Evolutionary conservation across 805 yeast genomes (phyloP), one percentile per base, ranked within the genome.

Genomic region (Diddensiella santjacobensis): DNA sequence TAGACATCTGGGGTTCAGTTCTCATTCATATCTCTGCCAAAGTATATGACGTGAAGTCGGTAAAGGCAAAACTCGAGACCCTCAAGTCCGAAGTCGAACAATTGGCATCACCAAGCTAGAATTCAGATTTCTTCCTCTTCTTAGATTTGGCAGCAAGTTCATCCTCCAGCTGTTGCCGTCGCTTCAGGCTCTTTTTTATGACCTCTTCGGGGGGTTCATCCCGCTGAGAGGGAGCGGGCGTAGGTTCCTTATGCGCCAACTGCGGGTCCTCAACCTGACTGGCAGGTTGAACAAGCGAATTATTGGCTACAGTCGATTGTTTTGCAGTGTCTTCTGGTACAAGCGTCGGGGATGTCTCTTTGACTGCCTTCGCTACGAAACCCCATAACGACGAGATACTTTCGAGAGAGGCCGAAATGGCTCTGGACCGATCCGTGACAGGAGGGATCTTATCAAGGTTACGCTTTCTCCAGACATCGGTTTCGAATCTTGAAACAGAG

Each of bases 1-100:
- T 71, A 3, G 65, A 63, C 2, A 78, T 78, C 56, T 84, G 90
- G 90, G 50, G 63, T 2, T 61, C 65, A 2, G 66, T 77, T 0
- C 61, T 83, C 49, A 38, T 51, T 11, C 20, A 42, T 22, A 33
- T 44, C 8, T 35, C 38, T 35, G 38, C 38, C 18, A 35, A 35
- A 17, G 20, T 35, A 35, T 35, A 10, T 17, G 38, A 35, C 18
- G 38, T 35, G 20, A 15, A 15, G 8, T 6, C 10, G 15, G 15
- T 35, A 8, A 35, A 8, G 20, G 15, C 38, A 13, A 8, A 35
- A 17, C 8, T 35, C 10, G 18, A 35, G 8, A 17, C 8, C 8
- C 20, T 35, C 38, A 35, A 15, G 18, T 8, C 38, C 8, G 20
- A 35, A 35, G 38, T 15, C 8, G 20, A 8, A 8, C 8, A 26